Evolutionary conservation across 768 basidiomycete species (phyloP), one percentile per base, ranked within the genome.

Genomic region (Leccinum longicurvipes): DNA sequence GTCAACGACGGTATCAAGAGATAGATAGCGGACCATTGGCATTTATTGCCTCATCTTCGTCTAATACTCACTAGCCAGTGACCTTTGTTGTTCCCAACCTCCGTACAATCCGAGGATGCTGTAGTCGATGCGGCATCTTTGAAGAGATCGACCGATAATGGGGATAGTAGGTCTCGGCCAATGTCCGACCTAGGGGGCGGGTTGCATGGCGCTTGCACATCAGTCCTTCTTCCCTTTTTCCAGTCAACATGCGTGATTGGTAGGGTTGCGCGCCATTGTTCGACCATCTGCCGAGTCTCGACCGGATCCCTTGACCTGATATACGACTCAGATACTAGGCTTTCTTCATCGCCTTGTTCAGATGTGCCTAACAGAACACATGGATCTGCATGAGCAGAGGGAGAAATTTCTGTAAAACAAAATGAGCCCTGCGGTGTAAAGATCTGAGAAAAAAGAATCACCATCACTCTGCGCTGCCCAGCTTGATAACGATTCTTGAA

Each of bases 61-160:
- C 56, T 59, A 23, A 67, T 58, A 54, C 67, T 68, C 48, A 66
- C 69, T 8, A 71, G 54, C 70, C 70, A 71, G 50, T 71, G 70
- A 31, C 70, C 70, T 53, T 61, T 65, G 53, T 62, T 68, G 24
- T 64, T 61, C 17, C 70, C 70, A 14, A 68, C 57, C 52, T 72
- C 68, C 21, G 70, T 73, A 39, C 59, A 64, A 49, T 70, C 69
- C 2, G 72, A 70, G 29, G 72, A 68, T 6, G 72, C 67, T 4
- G 59, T 58, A 4, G 70, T 68, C 7, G 67, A 70, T 12, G 60
- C 44, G 6, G 65, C 56, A 47, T 71, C 67, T 27, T 54, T 57
- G 9, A 70, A 60, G 51, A 67, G 51, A 47, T 70, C 66, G 23
- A 32, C 46, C 15, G 65, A 61, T 45, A 65, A 51, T 10, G 65